Conservation (phyloP, 2,329 filamentous ascomycete genomes). For the Grosmannia huntii region DNA sequence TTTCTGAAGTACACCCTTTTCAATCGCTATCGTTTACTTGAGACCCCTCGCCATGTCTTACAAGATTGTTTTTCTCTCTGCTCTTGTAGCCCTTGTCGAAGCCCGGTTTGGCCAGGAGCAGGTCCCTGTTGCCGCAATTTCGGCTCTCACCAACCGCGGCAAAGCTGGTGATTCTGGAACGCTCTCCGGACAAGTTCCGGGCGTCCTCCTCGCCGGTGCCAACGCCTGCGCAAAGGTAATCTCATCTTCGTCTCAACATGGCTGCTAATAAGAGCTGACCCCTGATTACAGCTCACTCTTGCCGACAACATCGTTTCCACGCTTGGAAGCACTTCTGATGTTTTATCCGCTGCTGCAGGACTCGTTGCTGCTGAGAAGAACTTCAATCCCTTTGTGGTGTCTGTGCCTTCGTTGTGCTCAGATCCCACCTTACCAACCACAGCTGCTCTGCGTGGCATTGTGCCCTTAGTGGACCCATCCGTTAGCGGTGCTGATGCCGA, state of each 20-base stretch:
- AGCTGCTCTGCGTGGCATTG: conserved; percentile 48
- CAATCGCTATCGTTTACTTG: background rate
- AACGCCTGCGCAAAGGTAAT: conserved; percentile 11
- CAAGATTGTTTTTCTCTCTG: conserved; percentile 23
- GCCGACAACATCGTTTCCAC: conserved; percentile 51
- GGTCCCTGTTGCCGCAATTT: conserved; percentile 38
- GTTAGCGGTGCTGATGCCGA: conserved; percentile 42
- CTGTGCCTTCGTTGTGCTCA: conserved; percentile 49
- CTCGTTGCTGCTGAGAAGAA: conserved; percentile 15
- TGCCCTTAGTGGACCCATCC: conserved; percentile 53
- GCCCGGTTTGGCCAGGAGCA: conserved; percentile 53
- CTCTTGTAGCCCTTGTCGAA: conserved; percentile 18
- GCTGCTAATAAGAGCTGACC: background rate
- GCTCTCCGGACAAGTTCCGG: conserved; percentile 45
- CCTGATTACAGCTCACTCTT: conserved; percentile 37
- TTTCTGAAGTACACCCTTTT: background rate
- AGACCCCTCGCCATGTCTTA: background rate
- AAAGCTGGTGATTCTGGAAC: conserved; percentile 46
- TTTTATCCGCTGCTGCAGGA: conserved; percentile 41
- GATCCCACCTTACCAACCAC: conserved; percentile 51
- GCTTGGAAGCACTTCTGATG: conserved; percentile 44
- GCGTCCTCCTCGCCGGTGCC: conserved; percentile 47
- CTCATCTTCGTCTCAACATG: background rate
- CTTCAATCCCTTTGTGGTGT: conserved; percentile 38
- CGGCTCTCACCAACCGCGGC: conserved; percentile 38